Conservation (phyloP, 495 filamentous ascomycete genomes). For the Terfezia claveryi region DNA sequence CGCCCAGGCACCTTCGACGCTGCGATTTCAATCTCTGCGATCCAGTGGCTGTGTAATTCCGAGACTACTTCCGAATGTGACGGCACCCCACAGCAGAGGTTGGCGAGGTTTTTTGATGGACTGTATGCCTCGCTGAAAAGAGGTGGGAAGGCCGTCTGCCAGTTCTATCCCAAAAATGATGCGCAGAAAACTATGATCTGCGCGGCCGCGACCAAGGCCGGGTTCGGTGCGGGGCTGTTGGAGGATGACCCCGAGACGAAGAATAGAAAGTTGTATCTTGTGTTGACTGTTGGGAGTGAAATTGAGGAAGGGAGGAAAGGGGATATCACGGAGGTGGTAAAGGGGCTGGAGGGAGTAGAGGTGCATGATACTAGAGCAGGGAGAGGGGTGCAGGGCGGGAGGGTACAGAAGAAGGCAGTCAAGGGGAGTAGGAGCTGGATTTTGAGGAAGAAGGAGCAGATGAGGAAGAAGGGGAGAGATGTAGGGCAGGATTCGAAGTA, state of each 20-base stretch:
- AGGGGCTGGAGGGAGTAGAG: slow-evolving; percentile 72
- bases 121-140: slow-evolving; percentile 64
- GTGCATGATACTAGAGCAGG: slow-evolving; percentile 56
- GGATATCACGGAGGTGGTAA: slow-evolving; percentile 71
- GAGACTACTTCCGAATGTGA: slow-evolving; percentile 41
- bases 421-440: slow-evolving; percentile 87
- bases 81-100: slow-evolving; percentile 48
- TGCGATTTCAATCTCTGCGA: slow-evolving; percentile 77
- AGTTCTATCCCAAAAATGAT: slow-evolving; percentile 96
- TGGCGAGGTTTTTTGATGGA: slow-evolving; percentile 77
- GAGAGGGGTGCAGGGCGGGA: slow-evolving; percentile 49
- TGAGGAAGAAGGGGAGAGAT: slow-evolving; percentile 81
- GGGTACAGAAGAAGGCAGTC: slow-evolving; percentile 31
- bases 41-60: slow-evolving; percentile 96
- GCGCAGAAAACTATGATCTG: slow-evolving; percentile 79
- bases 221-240: slow-evolving; percentile 82
- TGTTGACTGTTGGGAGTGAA: slow-evolving; percentile 69
- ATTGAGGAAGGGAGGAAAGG: slow-evolving; percentile 32
- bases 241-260: slow-evolving; percentile 94
- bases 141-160: slow-evolving; percentile 79
- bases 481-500: slow-evolving; percentile 81
- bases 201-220: slow-evolving; percentile 66
- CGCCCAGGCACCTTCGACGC: slow-evolving; percentile 84
- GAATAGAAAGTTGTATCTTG: slow-evolving; percentile 81
- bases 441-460: slow-evolving; percentile 82